These are phyloP conservation scores for Fraxinus xanthoxyloides DNA, from an alignment of 305 asterid genomes.

Conservation along the genomic window DNA sequence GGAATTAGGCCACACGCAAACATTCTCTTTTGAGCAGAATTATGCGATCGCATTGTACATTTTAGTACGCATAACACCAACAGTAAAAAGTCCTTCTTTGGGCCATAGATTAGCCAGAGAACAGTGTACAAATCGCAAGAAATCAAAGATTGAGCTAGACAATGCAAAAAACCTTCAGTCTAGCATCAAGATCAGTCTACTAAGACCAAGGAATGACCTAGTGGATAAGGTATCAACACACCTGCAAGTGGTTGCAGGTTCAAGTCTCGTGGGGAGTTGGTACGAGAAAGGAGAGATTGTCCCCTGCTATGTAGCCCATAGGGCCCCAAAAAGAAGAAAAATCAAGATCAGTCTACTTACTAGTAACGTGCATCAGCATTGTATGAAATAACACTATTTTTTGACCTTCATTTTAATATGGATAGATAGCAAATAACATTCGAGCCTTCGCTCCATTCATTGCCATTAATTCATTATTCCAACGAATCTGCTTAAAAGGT, in stretches of 20 bases:
- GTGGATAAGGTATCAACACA: not conserved
- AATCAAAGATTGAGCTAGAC: not conserved
- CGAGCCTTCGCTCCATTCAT: not conserved
- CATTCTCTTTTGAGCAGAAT: not conserved
- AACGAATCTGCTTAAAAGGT: not conserved
- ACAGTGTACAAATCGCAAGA: not conserved
- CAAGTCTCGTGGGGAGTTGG: not conserved
- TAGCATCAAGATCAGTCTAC: not conserved
- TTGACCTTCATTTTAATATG: not conserved
- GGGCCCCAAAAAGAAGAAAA: not conserved
- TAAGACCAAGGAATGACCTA: not conserved
- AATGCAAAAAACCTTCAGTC: not conserved
- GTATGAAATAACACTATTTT: not conserved
- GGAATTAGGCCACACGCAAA: not conserved
- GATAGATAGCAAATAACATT: not conserved
- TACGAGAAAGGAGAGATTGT: not conserved
- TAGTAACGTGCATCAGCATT: not conserved
- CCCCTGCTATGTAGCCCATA: slow-evolving; percentile 4
- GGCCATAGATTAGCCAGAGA: not conserved
- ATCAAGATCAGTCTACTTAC: not conserved
- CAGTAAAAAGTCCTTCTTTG: not conserved
- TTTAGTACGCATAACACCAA: not conserved
- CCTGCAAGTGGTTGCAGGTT: slow-evolving; percentile 3
- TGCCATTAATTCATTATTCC: not conserved
- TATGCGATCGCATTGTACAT: not conserved